Conservation (phyloP, 2,329 filamentous ascomycete genomes). For the Talaromyces sp. region DNA sequence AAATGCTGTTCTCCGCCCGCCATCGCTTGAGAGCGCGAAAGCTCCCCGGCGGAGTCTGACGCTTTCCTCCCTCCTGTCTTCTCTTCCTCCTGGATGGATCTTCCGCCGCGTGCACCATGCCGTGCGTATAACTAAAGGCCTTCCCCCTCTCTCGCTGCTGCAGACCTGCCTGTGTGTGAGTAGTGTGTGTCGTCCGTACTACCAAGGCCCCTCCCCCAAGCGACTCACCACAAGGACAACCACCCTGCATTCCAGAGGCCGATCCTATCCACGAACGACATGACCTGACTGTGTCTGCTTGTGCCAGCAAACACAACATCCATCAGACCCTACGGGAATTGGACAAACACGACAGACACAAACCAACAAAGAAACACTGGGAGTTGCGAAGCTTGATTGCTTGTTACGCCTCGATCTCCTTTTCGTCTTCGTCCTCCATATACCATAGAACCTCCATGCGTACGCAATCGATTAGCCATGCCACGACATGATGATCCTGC, state of each 20-base stretch:
- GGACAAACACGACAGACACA: not conserved
- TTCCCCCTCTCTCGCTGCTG: not conserved
- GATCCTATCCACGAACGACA: not conserved
- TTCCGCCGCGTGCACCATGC: not conserved
- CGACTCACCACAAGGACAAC: not conserved
- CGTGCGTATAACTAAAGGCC: not conserved
- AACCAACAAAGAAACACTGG: not conserved
- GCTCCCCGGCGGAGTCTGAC: not conserved
- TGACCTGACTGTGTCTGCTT: not conserved
- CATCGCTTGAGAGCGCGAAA: not conserved
- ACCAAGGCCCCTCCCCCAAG: not conserved
- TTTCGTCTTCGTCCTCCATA: not conserved
- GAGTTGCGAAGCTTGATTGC: not conserved
- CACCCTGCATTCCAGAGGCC: constrained; percentile 2
- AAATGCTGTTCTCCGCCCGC: not conserved
- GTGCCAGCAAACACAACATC: not conserved
- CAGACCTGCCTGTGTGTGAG: not conserved
- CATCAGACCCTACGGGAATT: not conserved
- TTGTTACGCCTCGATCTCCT: not conserved
- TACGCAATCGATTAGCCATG: not conserved
- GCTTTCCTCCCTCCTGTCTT: not conserved
- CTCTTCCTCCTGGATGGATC: not conserved
- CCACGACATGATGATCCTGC: not conserved
- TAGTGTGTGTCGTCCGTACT: not conserved
- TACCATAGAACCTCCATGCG: not conserved